phyloP scores from a whole-genome alignment of 805 yeast species.

The Yamadazyma akitaensis region DNA sequence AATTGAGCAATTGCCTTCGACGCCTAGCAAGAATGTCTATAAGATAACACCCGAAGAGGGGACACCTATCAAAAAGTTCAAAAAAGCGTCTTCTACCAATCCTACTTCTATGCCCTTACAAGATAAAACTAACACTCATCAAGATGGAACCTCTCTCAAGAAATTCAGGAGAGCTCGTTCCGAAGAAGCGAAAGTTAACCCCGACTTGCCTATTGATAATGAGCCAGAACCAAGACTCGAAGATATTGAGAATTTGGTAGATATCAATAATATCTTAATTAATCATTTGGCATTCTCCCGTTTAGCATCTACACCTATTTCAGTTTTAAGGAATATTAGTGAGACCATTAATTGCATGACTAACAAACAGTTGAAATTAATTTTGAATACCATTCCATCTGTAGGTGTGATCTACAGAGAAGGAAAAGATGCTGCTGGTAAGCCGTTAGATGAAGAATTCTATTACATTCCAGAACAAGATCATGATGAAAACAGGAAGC shows the following conservation, averaged over 20 bases:
- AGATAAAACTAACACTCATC: conserved; percentile 23
- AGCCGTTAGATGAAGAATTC: conserved; percentile 88
- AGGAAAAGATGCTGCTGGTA: conserved; percentile 97
- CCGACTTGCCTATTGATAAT: background rate
- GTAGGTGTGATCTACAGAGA: conserved; percentile 85
- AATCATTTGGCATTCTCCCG: conserved; percentile 91
- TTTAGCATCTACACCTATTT: conserved; percentile 82
- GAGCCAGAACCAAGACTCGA: conserved; percentile 9
- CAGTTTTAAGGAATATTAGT: conserved; percentile 61
- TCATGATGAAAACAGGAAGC: conserved; percentile 62
- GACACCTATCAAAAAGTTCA: conserved; percentile 19
- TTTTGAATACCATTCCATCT: conserved; percentile 49
- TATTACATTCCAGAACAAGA: conserved; percentile 87
- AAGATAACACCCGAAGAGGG: conserved; percentile 19
- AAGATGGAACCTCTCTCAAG: conserved; percentile 6
- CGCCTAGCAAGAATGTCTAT: conserved; percentile 15
- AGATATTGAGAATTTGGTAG: conserved; percentile 34
- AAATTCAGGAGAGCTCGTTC: conserved; percentile 25
- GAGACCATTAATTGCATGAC: conserved; percentile 48
- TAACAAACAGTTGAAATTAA: conserved; percentile 40
- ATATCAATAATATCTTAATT: conserved; percentile 61
- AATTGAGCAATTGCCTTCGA: conserved; percentile 8
- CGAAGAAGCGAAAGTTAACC: conserved; percentile 28
- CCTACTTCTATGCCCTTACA: conserved; percentile 8
- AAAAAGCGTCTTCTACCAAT: conserved; percentile 2